These are phyloP conservation scores for Neonectria punicea DNA, from an alignment of 2,329 filamentous ascomycete genomes.

Conservation along the genomic window DNA sequence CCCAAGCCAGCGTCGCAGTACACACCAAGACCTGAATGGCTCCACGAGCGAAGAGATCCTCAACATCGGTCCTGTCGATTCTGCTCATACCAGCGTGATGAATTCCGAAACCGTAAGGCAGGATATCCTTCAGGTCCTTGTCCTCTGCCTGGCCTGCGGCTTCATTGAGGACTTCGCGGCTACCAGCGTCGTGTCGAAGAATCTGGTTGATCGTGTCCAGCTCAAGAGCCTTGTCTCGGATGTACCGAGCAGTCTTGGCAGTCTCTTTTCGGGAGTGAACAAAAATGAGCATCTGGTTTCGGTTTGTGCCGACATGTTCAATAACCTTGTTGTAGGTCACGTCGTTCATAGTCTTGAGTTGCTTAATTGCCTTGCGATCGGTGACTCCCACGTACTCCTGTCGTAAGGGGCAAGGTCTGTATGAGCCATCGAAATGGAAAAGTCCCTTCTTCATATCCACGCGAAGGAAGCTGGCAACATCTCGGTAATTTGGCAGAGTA, in stretches of 20 bases:
- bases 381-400: conserved; percentile 98
- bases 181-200: conserved; percentile 90
- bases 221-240: conserved; percentile 96
- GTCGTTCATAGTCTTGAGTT: conserved; percentile 99
- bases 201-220: conserved; percentile 97
- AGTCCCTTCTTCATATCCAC: conserved; percentile 87
- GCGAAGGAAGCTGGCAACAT: conserved; percentile 94
- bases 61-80: conserved; percentile 93
- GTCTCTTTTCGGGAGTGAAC: conserved; percentile 99
- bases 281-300: conserved; percentile 99
- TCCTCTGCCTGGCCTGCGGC: conserved; percentile 87
- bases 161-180: conserved; percentile 85
- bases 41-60: conserved; percentile 92
- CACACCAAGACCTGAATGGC: conserved; percentile 95
- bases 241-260: conserved; percentile 95
- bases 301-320: conserved; percentile 91
- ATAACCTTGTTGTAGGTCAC: conserved; percentile 98
- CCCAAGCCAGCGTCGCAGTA: conserved; percentile 98
- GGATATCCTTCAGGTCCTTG: conserved; percentile 87
- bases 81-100: conserved; percentile 98
- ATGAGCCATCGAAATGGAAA: conserved; percentile 97
- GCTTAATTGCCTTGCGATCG: conserved; percentile 98
- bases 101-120: conserved; percentile 97
- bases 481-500: conserved; percentile 94
- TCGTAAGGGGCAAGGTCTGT: conserved; percentile 90